Base-by-base conservation (phyloP, 2,329 filamentous ascomycete species). In the Cercospora brassicicola region DNA sequence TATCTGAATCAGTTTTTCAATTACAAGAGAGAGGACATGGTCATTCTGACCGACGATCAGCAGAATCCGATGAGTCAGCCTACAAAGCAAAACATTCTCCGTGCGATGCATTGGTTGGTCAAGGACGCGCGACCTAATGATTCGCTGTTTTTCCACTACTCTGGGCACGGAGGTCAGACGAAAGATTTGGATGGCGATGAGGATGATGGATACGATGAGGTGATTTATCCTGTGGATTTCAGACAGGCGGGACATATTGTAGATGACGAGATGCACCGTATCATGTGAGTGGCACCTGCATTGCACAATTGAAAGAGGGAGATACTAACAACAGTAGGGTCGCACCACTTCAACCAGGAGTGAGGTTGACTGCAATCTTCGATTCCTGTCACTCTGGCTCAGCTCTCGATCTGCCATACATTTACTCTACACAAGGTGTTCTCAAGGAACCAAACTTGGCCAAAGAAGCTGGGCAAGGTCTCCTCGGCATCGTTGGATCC, bases 61-160 rank as follows among this genome's bases (percentile, higher is more conserved):
- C 93, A 97, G 79, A 97, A 97, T 75, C 92, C 93, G 28, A 96
- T 97, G 91, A 96, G 93, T 81, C 93, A 97, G 82, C 94, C 94
- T 8, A 97, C 93, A 4, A 97, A 97, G 80, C 91, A 92, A 73
- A 98, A 98, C 78, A 96, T 98, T 65, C 81, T 98, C 42, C 88
- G 94, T 63, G 94, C 94, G 31, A 98, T 98, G 94, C 94, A 97
- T 79, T 98, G 94, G 94, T 83, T 98, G 20, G 93, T 97, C 67
- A 97, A 97, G 81, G 94, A 97, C 77, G 94, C 94, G 4, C 87
- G 87, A 67, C 91, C 93, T 0, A 96, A 97, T 78, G 94, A 98
- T 78, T 96, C 94, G 4, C 86, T 98, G 6, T 98, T 98, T 82
- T 97, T 98, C 83, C 94, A 98, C 81, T 98, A 97, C 79, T 97